Base-by-base conservation (phyloP, 768 basidiomycete genomes). In the Tephrocybe sp. region DNA sequence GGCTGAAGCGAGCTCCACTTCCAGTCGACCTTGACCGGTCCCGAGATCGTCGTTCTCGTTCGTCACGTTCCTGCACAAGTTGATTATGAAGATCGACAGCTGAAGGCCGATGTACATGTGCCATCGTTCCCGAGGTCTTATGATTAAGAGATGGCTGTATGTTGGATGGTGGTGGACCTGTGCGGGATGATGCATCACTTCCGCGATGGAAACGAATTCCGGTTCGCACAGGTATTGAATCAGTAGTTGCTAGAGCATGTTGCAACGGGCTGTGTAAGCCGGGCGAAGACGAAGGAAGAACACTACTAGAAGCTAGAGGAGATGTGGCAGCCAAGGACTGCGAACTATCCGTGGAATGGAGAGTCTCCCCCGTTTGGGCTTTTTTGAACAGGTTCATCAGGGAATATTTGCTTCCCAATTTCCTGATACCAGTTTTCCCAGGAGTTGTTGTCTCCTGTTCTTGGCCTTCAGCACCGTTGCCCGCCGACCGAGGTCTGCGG, bases 351-450 rank as follows among this genome's bases (percentile, higher is more conserved):
- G 53, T 49, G 8, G 59, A 21, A 33, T 54, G 47, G 33, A 59
- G 45, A n/a, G 50, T 9, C 13, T 55, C 74, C 11, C 68, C 72
- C 0, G 71, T 52, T 43, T 75, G 73, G 1, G 64, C 71, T 67
- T 84, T 86, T 74, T 80, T 85, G 71, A 90, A 89, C 13, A 90
- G 72, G 56, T 79, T 83, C 55, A 89, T 71, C 45, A 91, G 69
- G 19, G 88, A 89, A 49, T 88, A 78, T 64, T 91, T 91, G 65
- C 83, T 82, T 22, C 77, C 77, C 3, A 87, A 65, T 57, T 73
- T 83, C 41, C 71, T 68, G 25, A 65, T 55, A 10, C 68, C 69
- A 19, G 64, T 54, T 71, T 64, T 18, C 69, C 68, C 56, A 15
- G 64, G 45, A 23, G 69, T 51, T 29, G 66, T 47, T 27, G 52